phyloP scores from a whole-genome alignment of 257 asterid genomes.

The Mitragyna speciosa region DNA sequence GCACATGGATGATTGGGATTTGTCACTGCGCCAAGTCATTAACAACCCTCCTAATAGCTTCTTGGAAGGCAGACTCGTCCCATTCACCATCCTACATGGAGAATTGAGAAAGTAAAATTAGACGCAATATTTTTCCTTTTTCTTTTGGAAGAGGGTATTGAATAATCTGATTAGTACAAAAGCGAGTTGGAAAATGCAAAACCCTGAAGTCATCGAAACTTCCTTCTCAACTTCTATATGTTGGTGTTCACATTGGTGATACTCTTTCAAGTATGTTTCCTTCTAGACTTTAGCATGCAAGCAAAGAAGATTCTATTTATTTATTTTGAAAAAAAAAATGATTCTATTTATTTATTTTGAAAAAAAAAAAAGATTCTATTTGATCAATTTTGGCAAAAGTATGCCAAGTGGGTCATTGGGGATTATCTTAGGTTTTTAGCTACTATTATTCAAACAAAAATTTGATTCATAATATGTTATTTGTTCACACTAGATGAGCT shows the following conservation, averaged over 20 bases:
- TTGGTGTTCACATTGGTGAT: neutral
- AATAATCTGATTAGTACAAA: slow-evolving; percentile 6
- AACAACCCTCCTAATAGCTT: slow-evolving; percentile 52
- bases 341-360: neutral
- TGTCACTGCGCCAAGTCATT: slow-evolving; percentile 36
- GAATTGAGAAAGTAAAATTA: neutral
- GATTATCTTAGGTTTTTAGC: neutral
- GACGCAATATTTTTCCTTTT: neutral
- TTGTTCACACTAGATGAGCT: slow-evolving; percentile 7
- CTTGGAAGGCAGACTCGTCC: slow-evolving; percentile 67
- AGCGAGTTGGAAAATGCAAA: neutral
- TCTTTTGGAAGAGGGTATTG: neutral
- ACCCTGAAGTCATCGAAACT: neutral
- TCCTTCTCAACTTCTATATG: neutral
- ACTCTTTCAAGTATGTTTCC: neutral
- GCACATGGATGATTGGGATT: neutral
- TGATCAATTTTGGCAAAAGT: neutral
- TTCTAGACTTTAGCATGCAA: neutral
- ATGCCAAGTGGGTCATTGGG: neutral
- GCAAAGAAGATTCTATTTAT: neutral
- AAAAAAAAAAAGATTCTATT: too few relatives aligned
- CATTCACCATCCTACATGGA: slow-evolving; percentile 55
- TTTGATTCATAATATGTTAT: neutral
- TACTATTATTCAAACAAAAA: neutral
- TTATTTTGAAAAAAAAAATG: neutral